Percentiles rank a stretch among this genome's conserved stretches.
phyloP scores from a whole-genome alignment of 306 rosid genomes.

The Gastrolobium bilobum region DNA sequence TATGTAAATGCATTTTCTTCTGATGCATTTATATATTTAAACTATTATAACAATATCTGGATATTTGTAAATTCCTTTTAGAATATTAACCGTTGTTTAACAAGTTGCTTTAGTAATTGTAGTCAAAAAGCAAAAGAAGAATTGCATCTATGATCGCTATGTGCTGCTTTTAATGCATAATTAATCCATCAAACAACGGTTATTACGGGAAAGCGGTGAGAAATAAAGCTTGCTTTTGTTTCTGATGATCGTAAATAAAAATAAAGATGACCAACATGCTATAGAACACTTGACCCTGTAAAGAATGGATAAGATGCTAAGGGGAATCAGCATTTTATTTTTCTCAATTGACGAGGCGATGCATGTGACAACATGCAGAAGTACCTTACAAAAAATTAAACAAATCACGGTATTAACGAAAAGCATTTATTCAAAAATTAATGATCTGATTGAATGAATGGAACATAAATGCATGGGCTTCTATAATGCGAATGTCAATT shows the following conservation, averaged over 20 bases:
- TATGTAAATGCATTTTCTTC: background rate
- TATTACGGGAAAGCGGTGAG: slow-evolving; percentile 19
- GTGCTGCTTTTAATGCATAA: background rate
- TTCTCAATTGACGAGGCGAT: background rate
- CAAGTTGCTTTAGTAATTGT: slow-evolving; percentile 7
- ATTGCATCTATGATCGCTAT: slow-evolving; percentile 6
- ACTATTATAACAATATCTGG: background rate
- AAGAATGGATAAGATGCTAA: background rate
- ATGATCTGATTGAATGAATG: background rate
- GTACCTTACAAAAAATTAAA: background rate
- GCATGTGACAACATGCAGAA: slow-evolving; percentile 21
- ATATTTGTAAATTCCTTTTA: background rate
- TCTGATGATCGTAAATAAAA: background rate
- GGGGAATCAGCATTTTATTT: background rate
- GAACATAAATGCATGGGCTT: background rate
- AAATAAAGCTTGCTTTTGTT: background rate
- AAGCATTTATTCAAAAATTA: background rate
- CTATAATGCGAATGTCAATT: background rate
- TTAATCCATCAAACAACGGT: slow-evolving; percentile 32
- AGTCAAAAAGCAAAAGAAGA: slow-evolving; percentile 8
- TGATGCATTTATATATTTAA: background rate
- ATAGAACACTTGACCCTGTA: background rate
- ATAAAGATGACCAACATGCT: slow-evolving; percentile 34
- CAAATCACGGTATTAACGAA: background rate
- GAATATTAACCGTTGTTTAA: background rate